Percentiles rank a stretch among this genome's conserved stretches.
Evolutionary conservation across 1,284 basidiomycete genomes (phyloP).

Genomic region (Apiotrichum porosum): DNA sequence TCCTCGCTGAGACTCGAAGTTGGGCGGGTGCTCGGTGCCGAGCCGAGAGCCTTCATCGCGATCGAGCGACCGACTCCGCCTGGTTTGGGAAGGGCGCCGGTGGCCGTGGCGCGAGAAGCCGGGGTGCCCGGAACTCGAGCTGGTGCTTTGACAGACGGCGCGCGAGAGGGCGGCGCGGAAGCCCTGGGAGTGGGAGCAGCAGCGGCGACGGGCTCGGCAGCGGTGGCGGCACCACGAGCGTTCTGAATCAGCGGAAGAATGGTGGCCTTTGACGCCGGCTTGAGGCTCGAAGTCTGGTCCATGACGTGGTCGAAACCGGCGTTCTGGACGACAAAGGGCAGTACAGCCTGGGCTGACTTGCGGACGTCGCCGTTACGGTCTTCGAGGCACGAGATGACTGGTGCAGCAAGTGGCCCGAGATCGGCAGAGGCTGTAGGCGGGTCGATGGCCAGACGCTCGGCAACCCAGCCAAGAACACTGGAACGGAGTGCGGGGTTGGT

Average conservation of each 20-base stretch:
- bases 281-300: conserved; percentile 77
- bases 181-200: conserved; percentile 9
- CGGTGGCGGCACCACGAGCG: conserved; percentile 44
- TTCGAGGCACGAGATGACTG: conserved; percentile 78
- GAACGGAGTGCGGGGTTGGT: conserved; percentile 85
- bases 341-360: conserved; percentile 76
- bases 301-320: conserved; percentile 82
- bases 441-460: conserved; percentile 41
- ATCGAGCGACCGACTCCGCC: conserved; percentile 32
- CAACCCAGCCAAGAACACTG: conserved; percentile 79
- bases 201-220: conserved; percentile 26
- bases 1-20: conserved; percentile 27
- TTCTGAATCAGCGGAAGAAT: conserved; percentile 82
- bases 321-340: conserved; percentile 71
- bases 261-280: conserved; percentile 82
- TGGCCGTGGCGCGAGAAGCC: background rate
- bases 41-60: conserved; percentile 43
- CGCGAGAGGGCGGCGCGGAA: conserved; percentile 19
- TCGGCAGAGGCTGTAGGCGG: conserved; percentile 59
- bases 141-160: conserved; percentile 23
- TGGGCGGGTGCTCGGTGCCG: conserved; percentile 30
- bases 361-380: conserved; percentile 89
- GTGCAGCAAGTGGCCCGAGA: conserved; percentile 63
- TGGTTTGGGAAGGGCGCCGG: background rate
- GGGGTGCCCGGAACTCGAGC: conserved; percentile 11